Base-by-base conservation (phyloP, 2,329 filamentous ascomycete genomes). In the Nemania abortiva region DNA sequence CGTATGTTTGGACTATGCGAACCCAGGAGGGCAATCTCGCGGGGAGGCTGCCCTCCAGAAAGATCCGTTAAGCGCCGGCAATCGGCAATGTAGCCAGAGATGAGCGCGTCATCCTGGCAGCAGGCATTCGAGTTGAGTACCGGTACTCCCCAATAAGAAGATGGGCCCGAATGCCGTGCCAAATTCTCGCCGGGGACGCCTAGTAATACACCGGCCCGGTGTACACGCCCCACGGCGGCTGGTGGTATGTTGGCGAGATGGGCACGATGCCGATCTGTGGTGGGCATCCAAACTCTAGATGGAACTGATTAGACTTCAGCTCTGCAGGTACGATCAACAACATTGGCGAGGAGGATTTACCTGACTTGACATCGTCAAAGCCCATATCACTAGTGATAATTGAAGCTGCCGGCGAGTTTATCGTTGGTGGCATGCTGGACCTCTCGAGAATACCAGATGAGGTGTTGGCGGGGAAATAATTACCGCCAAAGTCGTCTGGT, bases 401-500 rank as follows among this genome's bases (percentile, higher is more conserved):
- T 13, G 77, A 74, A 69, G 76, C 74, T 34, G 78, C 75, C 47
- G 77, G 77, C 47, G 80, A 78, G 72, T 74, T 74, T 70, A 78
- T 72, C 52, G 70, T 68, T 6, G 76, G 73, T 1, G 77, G 73
- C 24, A 79, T 65, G 59, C 74, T 77, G 4, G 74, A 70, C 42
- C 74, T 72, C 59, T 81, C 80, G 54, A 85, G 77, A 76, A 86
- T 82, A 50, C 81, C 79, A 22, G 82, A 75, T 18, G 85, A 84
- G 22, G 84, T 81, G 71, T 84, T 86, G 27, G 84, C 84, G 9
- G 85, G 83, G 68, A 86, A 84, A 75, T 86, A 87, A 70, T 79
- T 76, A 62, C 74, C 76, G 67, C 78, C 81, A 74, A 85, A 86
- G 58, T 87, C 85, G 58, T 86, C 84, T 57, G 81, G 80, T 60